These are phyloP conservation scores for Ilex asprella DNA, from an alignment of 257 asterid genomes.

Conservation along the genomic window DNA sequence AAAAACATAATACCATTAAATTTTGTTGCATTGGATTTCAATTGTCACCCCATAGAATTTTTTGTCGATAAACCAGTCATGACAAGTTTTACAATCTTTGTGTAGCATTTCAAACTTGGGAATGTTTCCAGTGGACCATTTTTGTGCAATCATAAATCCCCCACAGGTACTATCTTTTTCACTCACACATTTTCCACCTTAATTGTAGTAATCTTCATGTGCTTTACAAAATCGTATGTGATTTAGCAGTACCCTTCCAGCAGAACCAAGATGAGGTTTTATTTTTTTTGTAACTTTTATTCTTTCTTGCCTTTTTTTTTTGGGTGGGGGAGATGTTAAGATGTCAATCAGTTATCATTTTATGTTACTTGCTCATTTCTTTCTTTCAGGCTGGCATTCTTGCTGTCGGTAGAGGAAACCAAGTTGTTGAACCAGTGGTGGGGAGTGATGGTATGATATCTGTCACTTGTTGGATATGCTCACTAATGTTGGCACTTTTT, in stretches of 20 bases:
- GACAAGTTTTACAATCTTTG: constrained; percentile 11
- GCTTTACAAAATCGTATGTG: too few relatives aligned
- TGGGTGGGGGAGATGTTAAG: too few relatives aligned
- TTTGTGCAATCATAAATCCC: constrained; percentile 97
- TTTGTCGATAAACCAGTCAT: background rate
- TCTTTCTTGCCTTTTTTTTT: too few relatives aligned
- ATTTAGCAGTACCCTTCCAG: too few relatives aligned
- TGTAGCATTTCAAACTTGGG: constrained; percentile 99
- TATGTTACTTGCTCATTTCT: constrained; percentile 23
- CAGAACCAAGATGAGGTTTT: too few relatives aligned
- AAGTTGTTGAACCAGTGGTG: constrained; percentile 75
- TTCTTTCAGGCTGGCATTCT: constrained; percentile 88
- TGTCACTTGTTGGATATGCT: background rate
- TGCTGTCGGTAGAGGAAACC: constrained; percentile 95
- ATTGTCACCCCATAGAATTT: background rate
- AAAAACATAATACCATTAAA: constrained; percentile 7
- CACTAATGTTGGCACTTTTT: constrained; percentile 8
- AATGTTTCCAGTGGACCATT: constrained; percentile 94
- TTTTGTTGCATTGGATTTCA: background rate
- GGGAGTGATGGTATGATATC: constrained; percentile 70
- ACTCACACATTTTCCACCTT: background rate
- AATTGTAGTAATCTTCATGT: background rate
- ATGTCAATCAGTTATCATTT: too few relatives aligned
- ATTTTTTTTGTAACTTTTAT: too few relatives aligned
- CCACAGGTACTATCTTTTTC: constrained; percentile 69